Conservation (phyloP, 2,329 filamentous ascomycete genomes). For the Cyclaneusma minus region DNA sequence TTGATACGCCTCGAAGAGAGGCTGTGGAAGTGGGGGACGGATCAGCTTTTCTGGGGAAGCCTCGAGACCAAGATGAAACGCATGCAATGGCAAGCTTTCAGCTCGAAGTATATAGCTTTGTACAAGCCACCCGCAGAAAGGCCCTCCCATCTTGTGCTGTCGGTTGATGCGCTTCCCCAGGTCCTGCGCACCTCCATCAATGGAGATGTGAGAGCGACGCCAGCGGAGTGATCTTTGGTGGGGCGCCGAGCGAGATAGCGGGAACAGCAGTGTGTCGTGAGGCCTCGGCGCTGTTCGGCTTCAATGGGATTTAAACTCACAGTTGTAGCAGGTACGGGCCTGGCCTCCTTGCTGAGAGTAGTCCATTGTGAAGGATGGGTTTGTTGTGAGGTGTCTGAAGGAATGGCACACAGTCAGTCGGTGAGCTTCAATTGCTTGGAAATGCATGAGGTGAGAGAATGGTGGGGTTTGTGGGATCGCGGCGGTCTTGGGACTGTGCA, state of each 20-base stretch:
- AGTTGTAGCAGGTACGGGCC: conserved; percentile 32
- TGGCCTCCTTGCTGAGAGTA: conserved; percentile 16
- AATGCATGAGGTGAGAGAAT: too few species aligned
- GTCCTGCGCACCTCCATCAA: conserved; percentile 1
- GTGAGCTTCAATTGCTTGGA: too few species aligned
- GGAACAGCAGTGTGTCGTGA: neutral
- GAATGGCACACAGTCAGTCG: too few species aligned
- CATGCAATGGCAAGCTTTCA: neutral
- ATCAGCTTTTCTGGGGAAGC: too few species aligned
- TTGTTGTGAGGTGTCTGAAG: neutral
- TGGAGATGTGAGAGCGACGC: conserved; percentile 5
- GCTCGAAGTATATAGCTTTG: neutral
- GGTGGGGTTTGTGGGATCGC: too few species aligned
- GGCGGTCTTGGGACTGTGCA: too few species aligned
- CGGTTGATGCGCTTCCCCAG: neutral
- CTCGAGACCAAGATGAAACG: neutral
- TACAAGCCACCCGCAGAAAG: neutral
- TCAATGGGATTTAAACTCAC: conserved; percentile 22
- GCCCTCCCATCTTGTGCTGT: neutral
- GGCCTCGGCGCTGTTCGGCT: neutral
- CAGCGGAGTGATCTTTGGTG: conserved; percentile 1
- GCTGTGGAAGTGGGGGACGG: too few species aligned
- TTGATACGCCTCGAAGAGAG: neutral
- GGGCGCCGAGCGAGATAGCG: too few species aligned
- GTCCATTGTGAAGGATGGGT: conserved; percentile 14